Evolutionary conservation across 257 asterid genomes (phyloP).

Genomic region (Solanum commersonii): DNA sequence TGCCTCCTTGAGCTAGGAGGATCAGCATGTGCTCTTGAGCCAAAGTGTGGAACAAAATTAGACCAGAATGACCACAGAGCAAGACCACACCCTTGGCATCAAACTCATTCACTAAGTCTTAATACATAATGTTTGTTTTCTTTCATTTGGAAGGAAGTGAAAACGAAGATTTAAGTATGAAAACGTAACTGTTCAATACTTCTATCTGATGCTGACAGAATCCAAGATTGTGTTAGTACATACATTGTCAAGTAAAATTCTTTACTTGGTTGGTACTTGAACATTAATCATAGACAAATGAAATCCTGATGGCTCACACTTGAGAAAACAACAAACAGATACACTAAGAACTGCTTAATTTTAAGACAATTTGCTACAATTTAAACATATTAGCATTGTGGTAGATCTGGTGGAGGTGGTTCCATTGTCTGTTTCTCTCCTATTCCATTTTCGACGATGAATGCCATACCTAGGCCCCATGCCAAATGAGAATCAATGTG

Average conservation of each 20-base stretch:
- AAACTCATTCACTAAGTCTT: not conserved
- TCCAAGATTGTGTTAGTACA: not conserved
- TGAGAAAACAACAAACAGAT: not conserved
- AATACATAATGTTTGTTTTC: not conserved
- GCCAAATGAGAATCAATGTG: conserved; percentile 63
- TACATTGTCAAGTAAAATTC: not conserved
- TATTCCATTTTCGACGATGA: conserved; percentile 48
- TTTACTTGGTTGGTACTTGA: not conserved
- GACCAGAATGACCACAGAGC: conserved; percentile 1
- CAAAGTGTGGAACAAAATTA: conserved; percentile 4
- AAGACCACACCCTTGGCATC: not conserved
- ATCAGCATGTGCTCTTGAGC: not conserved
- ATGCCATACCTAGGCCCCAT: conserved; percentile 51
- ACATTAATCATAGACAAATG: not conserved
- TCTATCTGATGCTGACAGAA: not conserved
- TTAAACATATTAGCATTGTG: conserved; percentile 26
- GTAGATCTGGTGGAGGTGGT: conserved; percentile 51
- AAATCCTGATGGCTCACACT: not conserved
- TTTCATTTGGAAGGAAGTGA: not conserved
- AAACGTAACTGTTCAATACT: not conserved
- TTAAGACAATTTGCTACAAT: not conserved
- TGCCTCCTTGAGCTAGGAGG: conserved; percentile 5
- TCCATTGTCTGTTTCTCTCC: conserved; percentile 22
- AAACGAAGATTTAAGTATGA: not conserved
- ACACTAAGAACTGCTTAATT: not conserved